phyloP scores from a whole-genome alignment of 2,329 filamentous ascomycete species.

The Hirsutella rhossiliensis region DNA sequence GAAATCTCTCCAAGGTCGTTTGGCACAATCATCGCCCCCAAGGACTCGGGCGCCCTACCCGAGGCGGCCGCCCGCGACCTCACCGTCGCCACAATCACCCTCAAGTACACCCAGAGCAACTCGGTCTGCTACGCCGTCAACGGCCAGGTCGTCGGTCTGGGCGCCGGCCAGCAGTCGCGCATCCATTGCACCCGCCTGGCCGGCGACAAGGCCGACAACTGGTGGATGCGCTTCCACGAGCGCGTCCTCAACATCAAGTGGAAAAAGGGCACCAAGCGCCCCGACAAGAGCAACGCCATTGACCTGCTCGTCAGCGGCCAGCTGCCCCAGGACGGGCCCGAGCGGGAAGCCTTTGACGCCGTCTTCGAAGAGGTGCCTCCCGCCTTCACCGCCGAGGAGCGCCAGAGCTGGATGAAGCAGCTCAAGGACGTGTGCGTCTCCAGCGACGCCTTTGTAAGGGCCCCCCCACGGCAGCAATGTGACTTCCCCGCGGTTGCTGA shows the following conservation, averaged over 20 bases:
- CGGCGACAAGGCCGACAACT: constrained; percentile 97
- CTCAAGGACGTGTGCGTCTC: constrained; percentile 74
- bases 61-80: constrained; percentile 79
- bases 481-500: background rate
- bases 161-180: constrained; percentile 91
- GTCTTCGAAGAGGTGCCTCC: constrained; percentile 83
- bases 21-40: constrained; percentile 73
- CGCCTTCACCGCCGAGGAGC: constrained; percentile 74
- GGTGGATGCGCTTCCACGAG: constrained; percentile 98
- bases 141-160: constrained; percentile 86
- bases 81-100: constrained; percentile 87
- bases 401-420: constrained; percentile 74
- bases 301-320: constrained; percentile 88
- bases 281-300: constrained; percentile 97
- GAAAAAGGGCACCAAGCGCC: constrained; percentile 94
- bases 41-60: constrained; percentile 59
- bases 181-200: constrained; percentile 98
- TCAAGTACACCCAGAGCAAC: constrained; percentile 99
- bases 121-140: constrained; percentile 95
- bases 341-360: constrained; percentile 76
- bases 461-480: background rate
- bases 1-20: constrained; percentile 79
- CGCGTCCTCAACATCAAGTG: constrained; percentile 80
- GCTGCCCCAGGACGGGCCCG: constrained; percentile 70
- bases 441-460: constrained; percentile 86